These are phyloP conservation scores for Metrosideros polymorpha DNA, from an alignment of 441 rosid genomes.

Conservation along the genomic window DNA sequence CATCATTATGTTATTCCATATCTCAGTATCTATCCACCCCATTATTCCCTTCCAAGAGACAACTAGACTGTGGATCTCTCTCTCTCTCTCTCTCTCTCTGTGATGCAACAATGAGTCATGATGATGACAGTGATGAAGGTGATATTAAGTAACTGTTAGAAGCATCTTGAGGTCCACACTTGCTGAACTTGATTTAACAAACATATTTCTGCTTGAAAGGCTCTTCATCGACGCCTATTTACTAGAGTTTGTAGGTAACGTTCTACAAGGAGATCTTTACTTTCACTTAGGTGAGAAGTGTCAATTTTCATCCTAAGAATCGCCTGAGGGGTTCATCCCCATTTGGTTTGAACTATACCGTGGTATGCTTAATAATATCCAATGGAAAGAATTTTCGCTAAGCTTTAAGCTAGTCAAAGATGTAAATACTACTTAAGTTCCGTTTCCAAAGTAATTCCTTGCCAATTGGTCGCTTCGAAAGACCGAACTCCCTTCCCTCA, in stretches of 20 bases:
- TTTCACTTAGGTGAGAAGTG: neutral
- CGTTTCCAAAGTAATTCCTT: neutral
- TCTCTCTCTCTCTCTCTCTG: neutral
- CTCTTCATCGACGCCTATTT: neutral
- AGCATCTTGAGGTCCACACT: neutral
- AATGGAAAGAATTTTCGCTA: neutral
- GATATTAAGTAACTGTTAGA: neutral
- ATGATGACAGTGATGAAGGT: constrained; percentile 9
- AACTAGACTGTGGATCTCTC: constrained; percentile 1
- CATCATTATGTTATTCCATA: neutral
- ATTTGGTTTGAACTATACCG: too few species aligned
- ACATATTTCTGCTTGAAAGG: neutral
- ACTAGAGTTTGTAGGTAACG: neutral
- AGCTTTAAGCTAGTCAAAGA: neutral
- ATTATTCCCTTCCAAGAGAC: constrained; percentile 4
- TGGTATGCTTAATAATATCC: neutral
- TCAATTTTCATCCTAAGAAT: neutral
- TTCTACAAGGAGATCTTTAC: neutral
- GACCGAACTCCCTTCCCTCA: neutral
- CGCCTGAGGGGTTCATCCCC: neutral
- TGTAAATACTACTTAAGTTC: neutral
- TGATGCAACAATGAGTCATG: constrained; percentile 6
- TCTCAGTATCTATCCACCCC: neutral
- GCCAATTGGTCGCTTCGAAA: neutral
- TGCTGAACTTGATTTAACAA: neutral